Conservation (phyloP, 306 rosid genomes). For the Dicorynia guianensis region DNA sequence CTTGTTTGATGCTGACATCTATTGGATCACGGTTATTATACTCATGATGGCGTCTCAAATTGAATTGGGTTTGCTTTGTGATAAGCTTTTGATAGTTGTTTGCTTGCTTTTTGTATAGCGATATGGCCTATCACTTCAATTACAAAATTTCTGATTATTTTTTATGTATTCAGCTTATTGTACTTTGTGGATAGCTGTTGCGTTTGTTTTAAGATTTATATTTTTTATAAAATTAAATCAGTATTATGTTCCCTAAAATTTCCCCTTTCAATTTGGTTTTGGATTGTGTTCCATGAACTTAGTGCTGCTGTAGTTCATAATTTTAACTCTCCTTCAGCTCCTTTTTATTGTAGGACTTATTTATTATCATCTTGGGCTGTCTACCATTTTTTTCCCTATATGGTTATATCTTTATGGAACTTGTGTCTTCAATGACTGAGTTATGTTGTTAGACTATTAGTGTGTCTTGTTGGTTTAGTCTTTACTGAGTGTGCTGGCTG, state of each 20-base stretch:
- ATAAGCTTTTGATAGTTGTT: slow-evolving; percentile 15
- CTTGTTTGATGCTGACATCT: slow-evolving; percentile 33
- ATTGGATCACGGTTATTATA: slow-evolving; percentile 29
- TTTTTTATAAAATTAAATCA: slow-evolving; percentile 7
- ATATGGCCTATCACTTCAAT: slow-evolving; percentile 13
- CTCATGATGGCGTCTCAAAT: slow-evolving; percentile 15
- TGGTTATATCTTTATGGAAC: neutral
- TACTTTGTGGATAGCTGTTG: slow-evolving; percentile 11
- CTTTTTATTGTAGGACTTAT: slow-evolving; percentile 2
- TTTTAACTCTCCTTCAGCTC: slow-evolving; percentile 26
- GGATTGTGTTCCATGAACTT: slow-evolving; percentile 31
- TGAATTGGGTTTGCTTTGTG: neutral
- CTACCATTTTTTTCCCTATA: neutral
- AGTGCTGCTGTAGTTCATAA: slow-evolving; percentile 19
- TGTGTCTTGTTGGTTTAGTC: neutral
- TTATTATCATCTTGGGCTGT: slow-evolving; percentile 20
- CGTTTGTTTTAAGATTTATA: slow-evolving; percentile 10
- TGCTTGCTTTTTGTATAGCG: slow-evolving; percentile 10
- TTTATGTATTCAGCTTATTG: neutral
- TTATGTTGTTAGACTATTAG: neutral
- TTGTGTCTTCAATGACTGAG: neutral
- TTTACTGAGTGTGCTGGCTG: neutral
- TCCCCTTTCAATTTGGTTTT: slow-evolving; percentile 22
- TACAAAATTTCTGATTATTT: neutral
- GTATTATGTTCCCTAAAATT: slow-evolving; percentile 8